These are phyloP conservation scores for Solanum phureja DNA, from an alignment of 257 asterid species.

Conservation along the genomic window DNA sequence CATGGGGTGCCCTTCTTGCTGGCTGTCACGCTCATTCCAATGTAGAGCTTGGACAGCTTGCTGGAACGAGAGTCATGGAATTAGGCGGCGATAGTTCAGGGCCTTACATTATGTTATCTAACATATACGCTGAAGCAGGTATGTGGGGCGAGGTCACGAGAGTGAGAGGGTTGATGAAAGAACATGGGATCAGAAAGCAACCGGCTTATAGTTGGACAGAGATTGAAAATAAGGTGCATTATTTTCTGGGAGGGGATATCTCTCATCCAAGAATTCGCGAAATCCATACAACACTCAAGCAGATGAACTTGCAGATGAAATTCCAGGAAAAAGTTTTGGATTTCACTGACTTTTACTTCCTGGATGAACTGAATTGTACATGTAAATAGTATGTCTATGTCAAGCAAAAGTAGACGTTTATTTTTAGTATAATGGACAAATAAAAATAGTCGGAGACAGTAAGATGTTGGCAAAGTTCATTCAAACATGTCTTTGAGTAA, in stretches of 20 bases:
- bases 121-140: constrained; percentile 8
- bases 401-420: too few species aligned
- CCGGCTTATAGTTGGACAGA: constrained; percentile 17
- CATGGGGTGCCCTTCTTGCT: constrained; percentile 19
- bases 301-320: constrained; percentile 10
- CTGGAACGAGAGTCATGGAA: constrained; percentile 6
- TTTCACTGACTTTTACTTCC: neutral
- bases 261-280: constrained; percentile 4
- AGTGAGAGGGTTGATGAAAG: constrained; percentile 14
- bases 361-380: neutral
- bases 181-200: constrained; percentile 5
- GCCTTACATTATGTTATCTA: constrained; percentile 8
- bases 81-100: constrained; percentile 4
- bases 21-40: constrained; percentile 6
- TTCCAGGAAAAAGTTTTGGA: neutral
- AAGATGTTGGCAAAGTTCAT: too few species aligned
- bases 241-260: constrained; percentile 7
- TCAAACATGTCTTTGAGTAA: too few species aligned
- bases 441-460: too few species aligned
- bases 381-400: too few species aligned
- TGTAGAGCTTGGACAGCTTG: constrained; percentile 4
- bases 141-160: constrained; percentile 11
- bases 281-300: constrained; percentile 2
- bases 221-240: constrained; percentile 1
- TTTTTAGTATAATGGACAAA: too few species aligned